Conservation (phyloP, 352 stramenopile species). For the Globisporangium cederbergense region DNA sequence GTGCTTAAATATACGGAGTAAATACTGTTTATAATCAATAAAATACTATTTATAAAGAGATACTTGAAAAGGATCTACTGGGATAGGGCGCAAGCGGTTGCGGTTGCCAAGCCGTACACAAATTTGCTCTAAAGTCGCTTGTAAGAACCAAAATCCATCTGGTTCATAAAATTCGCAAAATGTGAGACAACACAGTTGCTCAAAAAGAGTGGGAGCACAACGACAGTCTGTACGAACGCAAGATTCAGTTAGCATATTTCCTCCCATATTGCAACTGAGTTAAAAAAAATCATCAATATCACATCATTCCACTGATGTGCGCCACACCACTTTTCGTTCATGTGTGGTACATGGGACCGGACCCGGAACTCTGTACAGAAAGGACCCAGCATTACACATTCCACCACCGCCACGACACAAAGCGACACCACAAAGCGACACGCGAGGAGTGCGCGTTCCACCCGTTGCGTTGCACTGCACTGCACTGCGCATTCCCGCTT, state of each 20-base stretch:
- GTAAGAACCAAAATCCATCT: not conserved
- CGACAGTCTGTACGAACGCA: too few species aligned
- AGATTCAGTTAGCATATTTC: not conserved
- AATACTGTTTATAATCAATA: not conserved
- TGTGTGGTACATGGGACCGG: not conserved
- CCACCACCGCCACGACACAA: not conserved
- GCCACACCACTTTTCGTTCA: too few species aligned
- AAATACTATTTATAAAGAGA: not conserved
- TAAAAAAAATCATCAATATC: not conserved
- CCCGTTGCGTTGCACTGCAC: not conserved
- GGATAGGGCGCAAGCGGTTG: not conserved
- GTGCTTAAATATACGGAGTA: not conserved
- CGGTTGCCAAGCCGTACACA: not conserved
- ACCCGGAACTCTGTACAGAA: not conserved
- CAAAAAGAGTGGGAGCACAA: not conserved
- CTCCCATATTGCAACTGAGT: not conserved
- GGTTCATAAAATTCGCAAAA: not conserved
- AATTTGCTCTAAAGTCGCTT: not conserved
- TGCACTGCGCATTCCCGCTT: not conserved
- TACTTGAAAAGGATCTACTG: not conserved
- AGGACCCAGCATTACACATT: not conserved
- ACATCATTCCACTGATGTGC: too few species aligned
- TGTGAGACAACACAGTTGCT: slow-evolving; percentile 1
- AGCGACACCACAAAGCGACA: not conserved
- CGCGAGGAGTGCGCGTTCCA: slow-evolving; percentile 1